Conservation (phyloP, 352 stramenopile genomes). For the Blastocystis sp. region DNA sequence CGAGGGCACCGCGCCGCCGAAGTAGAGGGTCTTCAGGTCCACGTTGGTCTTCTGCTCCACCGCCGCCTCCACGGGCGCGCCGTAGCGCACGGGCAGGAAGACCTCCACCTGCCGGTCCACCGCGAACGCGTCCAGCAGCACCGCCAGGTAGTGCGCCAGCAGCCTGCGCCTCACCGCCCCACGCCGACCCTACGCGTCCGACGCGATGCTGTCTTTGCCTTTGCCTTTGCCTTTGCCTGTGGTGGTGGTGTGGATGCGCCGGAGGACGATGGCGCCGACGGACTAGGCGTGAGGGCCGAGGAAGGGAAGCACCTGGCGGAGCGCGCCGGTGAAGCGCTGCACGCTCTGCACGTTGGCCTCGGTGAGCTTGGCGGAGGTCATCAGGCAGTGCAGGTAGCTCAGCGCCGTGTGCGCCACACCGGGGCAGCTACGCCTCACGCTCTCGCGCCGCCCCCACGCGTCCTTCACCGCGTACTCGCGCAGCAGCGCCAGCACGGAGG, state of each 20-base stretch:
- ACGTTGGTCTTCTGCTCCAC: slow-evolving; percentile 19
- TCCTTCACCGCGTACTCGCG: background rate
- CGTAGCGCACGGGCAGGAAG: slow-evolving; percentile 39
- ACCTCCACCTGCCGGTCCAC: slow-evolving; percentile 32
- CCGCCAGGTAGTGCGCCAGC: slow-evolving; percentile 9
- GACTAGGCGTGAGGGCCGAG: background rate
- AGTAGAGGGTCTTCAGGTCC: slow-evolving; percentile 43
- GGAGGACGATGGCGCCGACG: slow-evolving; percentile 26
- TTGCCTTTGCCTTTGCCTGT: background rate
- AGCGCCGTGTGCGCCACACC: slow-evolving; percentile 6
- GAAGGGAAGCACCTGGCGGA: background rate
- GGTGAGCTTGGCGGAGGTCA: background rate
- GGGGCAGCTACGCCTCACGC: background rate
- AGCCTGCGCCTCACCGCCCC: background rate
- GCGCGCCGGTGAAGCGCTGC: background rate
- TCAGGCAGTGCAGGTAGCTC: slow-evolving; percentile 29
- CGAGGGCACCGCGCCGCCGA: slow-evolving; percentile 35
- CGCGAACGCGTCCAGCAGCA: slow-evolving; percentile 29
- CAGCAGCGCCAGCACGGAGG: slow-evolving; percentile 21
- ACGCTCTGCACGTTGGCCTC: slow-evolving; percentile 27
- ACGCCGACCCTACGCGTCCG: background rate
- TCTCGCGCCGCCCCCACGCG: background rate
- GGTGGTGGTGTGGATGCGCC: background rate
- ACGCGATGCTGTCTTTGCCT: background rate
- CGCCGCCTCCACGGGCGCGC: background rate